A percentile compares a stretch with the other conserved stretches of the same genome.
phyloP scores from a whole-genome alignment of 805 yeast genomes.

The Kuraishia molischiana region DNA sequence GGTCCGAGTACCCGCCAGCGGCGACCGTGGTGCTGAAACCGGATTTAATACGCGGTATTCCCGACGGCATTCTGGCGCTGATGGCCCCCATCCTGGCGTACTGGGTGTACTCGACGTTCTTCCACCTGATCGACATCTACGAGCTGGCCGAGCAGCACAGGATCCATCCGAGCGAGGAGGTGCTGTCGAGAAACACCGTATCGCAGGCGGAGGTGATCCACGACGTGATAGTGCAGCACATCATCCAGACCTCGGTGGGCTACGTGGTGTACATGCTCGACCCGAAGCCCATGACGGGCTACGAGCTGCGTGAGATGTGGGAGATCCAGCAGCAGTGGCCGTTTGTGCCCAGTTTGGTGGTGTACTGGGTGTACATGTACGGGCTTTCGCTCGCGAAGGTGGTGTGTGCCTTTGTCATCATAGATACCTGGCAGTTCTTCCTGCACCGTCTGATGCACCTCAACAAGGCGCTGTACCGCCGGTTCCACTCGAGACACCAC shows the following conservation, averaged over 20 bases:
- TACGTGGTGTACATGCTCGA: conserved; percentile 44
- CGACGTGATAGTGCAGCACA: conserved; percentile 81
- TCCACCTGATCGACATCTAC: conserved; percentile 65
- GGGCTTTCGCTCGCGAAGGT: conserved; percentile 55
- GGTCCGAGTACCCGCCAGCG: conserved; percentile 1
- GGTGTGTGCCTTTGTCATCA: conserved; percentile 52
- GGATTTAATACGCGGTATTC: conserved; percentile 44
- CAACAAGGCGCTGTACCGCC: conserved; percentile 63
- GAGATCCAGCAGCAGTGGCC: conserved; percentile 23
- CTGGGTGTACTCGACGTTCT: conserved; percentile 70
- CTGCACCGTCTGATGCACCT: conserved; percentile 84
- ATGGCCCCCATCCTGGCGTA: conserved; percentile 72
- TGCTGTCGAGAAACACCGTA: conserved; percentile 66
- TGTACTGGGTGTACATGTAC: conserved; percentile 49
- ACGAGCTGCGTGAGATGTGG: conserved; percentile 40
- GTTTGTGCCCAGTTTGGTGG: conserved; percentile 33
- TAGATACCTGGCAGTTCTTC: conserved; percentile 95
- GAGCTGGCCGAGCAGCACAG: conserved; percentile 76
- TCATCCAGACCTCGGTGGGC: conserved; percentile 74
- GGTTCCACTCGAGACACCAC: conserved; percentile 93
- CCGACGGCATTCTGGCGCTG: conserved; percentile 68
- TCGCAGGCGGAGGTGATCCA: conserved; percentile 55
- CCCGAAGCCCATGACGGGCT: conserved; percentile 40
- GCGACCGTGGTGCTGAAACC: conserved; percentile 18
- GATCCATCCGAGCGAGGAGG: conserved; percentile 89